phyloP scores from a whole-genome alignment of 2,329 filamentous ascomycete species.

The Aspergillus glaucus region DNA sequence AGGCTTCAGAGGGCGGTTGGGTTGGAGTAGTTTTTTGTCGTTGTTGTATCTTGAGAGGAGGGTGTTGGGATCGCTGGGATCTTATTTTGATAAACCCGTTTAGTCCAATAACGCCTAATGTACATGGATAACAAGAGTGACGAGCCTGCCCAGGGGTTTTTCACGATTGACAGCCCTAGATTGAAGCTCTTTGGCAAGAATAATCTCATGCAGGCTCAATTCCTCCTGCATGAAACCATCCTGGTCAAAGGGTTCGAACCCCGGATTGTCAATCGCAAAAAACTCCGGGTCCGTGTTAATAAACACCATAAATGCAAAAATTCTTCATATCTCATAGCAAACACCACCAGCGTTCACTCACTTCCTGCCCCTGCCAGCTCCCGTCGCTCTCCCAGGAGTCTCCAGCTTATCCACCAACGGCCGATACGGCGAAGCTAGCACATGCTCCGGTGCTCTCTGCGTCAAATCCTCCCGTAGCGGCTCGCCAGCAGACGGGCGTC shows the following conservation, averaged over 20 bases:
- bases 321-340: constrained; percentile 10
- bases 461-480: constrained; percentile 28
- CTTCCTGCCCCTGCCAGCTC: constrained; percentile 26
- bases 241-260: no score
- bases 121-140: not conserved
- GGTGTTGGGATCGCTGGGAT: not conserved
- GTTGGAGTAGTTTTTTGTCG: not conserved
- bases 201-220: no score
- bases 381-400: constrained; percentile 20
- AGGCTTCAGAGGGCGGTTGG: constrained; percentile 9
- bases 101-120: not conserved
- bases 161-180: no score
- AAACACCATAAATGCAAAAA: constrained; percentile 1
- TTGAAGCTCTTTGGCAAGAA: no score
- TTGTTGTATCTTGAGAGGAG: not conserved
- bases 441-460: constrained; percentile 42
- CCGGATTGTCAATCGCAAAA: no score
- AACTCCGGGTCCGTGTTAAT: no score
- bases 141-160: no score
- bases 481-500: constrained; percentile 49
- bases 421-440: constrained; percentile 54
- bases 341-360: not conserved
- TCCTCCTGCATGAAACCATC: no score
- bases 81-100: no score
- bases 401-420: constrained; percentile 51